These are phyloP conservation scores for Yamadazyma pseudoaaseri DNA, from an alignment of 1,139 yeast species.

Conservation along the genomic window DNA sequence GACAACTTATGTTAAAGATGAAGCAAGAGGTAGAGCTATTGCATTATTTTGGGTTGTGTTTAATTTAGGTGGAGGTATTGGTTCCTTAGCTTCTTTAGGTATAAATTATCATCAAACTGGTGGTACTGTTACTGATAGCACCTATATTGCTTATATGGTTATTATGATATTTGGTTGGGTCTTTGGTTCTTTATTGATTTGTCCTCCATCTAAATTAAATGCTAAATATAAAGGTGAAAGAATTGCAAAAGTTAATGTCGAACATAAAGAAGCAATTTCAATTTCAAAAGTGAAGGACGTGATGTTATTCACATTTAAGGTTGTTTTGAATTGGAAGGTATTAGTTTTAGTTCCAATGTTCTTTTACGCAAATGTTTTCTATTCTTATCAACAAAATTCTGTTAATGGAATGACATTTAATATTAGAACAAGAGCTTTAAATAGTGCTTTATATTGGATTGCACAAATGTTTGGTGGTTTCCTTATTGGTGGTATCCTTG, in stretches of 20 bases:
- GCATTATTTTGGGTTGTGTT: slow-evolving; percentile 61
- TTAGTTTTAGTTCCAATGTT: slow-evolving; percentile 52
- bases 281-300: slow-evolving; percentile 13
- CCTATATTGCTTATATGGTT: slow-evolving; percentile 57
- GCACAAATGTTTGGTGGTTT: slow-evolving; percentile 58
- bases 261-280: slow-evolving; percentile 6
- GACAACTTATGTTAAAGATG: slow-evolving; percentile 56
- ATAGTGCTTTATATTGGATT: slow-evolving; percentile 58
- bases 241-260: slow-evolving; percentile 4
- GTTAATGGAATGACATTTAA: slow-evolving; percentile 55
- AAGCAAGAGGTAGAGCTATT: slow-evolving; percentile 51
- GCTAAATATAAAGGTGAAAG: slow-evolving; percentile 3
- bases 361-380: slow-evolving; percentile 62
- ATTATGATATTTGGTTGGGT: slow-evolving; percentile 10
- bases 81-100: slow-evolving; percentile 40
- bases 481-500: slow-evolving; percentile 46
- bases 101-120: slow-evolving; percentile 49
- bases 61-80: slow-evolving; percentile 49
- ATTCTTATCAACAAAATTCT: slow-evolving; percentile 60
- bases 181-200: slow-evolving; percentile 12
- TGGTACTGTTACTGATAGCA: slow-evolving; percentile 42
- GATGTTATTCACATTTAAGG: slow-evolving; percentile 52
- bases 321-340: slow-evolving; percentile 27
- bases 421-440: slow-evolving; percentile 57
- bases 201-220: slow-evolving; percentile 1